phyloP scores from a whole-genome alignment of 2,329 filamentous ascomycete genomes.

The Penicillium sp. region DNA sequence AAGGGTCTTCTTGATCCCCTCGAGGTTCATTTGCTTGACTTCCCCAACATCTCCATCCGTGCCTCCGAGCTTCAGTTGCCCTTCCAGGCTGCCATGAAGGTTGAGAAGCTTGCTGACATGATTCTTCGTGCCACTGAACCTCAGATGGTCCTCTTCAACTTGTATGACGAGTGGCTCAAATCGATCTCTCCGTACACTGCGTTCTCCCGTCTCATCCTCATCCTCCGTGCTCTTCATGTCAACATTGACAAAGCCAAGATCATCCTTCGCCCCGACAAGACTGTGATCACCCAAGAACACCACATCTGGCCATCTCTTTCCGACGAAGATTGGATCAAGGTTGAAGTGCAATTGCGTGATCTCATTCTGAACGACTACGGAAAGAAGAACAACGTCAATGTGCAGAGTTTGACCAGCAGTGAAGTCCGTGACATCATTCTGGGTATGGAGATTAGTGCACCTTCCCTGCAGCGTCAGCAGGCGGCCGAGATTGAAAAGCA shows the following conservation, averaged over 20 bases:
- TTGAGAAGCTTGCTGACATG: conserved; percentile 99
- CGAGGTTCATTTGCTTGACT: conserved; percentile 95
- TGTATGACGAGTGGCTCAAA: conserved; percentile 99
- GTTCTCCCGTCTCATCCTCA: conserved; percentile 91
- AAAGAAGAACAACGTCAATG: conserved; percentile 99
- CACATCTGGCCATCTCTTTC: conserved; percentile 96
- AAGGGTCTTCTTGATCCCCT: conserved; percentile 97
- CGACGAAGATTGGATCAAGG: conserved; percentile 98
- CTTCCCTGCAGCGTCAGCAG: conserved; percentile 96
- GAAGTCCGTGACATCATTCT: conserved; percentile 98
- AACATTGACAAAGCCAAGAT: conserved; percentile 99
- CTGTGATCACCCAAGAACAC: conserved; percentile 95
- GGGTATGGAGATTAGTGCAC: conserved; percentile 98
- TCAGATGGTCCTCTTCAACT: conserved; percentile 99
- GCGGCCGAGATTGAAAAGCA: conserved; percentile 99
- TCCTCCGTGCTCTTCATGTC: conserved; percentile 91
- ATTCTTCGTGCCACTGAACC: conserved; percentile 95
- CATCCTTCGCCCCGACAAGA: conserved; percentile 92
- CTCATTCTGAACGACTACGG: conserved; percentile 97
- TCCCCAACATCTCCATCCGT: conserved; percentile 98
- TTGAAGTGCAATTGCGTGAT: conserved; percentile 95
- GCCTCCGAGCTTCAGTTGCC: conserved; percentile 95
- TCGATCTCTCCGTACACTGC: conserved; percentile 98
- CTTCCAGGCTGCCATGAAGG: conserved; percentile 99
- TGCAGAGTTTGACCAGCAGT: conserved; percentile 90